These are phyloP conservation scores for Schizophyllum amplum DNA, from an alignment of 1,284 basidiomycete genomes.

Conservation along the genomic window DNA sequence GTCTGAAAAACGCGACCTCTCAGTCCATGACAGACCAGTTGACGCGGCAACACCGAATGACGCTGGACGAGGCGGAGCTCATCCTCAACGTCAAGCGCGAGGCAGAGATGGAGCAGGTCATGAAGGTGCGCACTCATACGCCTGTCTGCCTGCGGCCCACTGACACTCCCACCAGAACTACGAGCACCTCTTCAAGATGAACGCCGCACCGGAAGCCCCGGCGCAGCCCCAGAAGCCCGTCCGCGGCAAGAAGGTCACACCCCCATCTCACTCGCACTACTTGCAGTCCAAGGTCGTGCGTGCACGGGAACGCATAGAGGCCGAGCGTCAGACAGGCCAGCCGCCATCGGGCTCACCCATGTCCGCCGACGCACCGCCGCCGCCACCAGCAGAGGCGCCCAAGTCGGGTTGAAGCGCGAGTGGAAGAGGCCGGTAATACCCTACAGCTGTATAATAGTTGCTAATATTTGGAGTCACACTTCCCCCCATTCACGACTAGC, in stretches of 20 bases:
- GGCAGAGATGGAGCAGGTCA: constrained; percentile 58
- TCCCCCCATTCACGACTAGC: neutral
- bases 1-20: constrained; percentile 67
- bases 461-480: neutral
- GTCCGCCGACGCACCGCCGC: neutral
- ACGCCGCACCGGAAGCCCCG: constrained; percentile 62
- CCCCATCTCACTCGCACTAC: constrained; percentile 76
- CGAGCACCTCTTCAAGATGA: constrained; percentile 87
- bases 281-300: constrained; percentile 95
- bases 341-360: constrained; percentile 16
- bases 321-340: constrained; percentile 52
- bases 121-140: constrained; percentile 49
- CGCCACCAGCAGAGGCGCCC: constrained; percentile 5
- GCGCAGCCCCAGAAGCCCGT: constrained; percentile 30
- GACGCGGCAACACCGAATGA: constrained; percentile 86
- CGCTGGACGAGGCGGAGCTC: constrained; percentile 89
- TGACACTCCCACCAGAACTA: constrained; percentile 57
- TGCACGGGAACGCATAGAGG: constrained; percentile 90
- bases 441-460: neutral
- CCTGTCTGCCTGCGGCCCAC: neutral
- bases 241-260: constrained; percentile 29
- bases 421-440: neutral
- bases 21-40: constrained; percentile 68
- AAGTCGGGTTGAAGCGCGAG: neutral
- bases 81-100: constrained; percentile 88